These are phyloP conservation scores for Euptelea pleiosperma DNA, from an alignment of 164 flowering plant genomes.

Conservation along the genomic window DNA sequence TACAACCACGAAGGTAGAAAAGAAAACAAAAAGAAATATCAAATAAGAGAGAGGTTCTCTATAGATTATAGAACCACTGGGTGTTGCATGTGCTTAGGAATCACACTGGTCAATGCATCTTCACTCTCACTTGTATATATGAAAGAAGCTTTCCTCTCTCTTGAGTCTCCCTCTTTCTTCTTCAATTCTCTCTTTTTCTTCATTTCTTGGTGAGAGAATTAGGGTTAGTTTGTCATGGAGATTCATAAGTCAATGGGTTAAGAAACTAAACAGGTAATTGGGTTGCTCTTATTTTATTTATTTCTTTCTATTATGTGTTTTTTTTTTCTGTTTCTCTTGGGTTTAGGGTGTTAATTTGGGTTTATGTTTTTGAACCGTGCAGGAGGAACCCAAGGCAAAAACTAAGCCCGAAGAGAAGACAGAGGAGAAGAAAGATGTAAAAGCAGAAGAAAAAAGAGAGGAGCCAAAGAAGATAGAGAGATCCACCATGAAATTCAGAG, in stretches of 20 bases:
- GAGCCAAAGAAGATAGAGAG: slow-evolving; percentile 53
- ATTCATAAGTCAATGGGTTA: slow-evolving; percentile 50
- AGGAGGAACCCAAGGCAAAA: slow-evolving; percentile 41
- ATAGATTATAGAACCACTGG: slow-evolving; percentile 28
- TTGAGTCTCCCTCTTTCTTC: slow-evolving; percentile 1
- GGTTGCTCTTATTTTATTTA: neutral
- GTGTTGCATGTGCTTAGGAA: slow-evolving; percentile 58
- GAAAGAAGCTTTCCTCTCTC: too few species aligned
- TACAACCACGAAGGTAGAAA: slow-evolving; percentile 21
- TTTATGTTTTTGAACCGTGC: neutral
- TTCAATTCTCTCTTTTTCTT: slow-evolving; percentile 14
- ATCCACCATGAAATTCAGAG: slow-evolving; percentile 63
- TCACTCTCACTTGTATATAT: slow-evolving; percentile 7
- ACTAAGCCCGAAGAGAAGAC: slow-evolving; percentile 40
- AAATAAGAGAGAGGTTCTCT: slow-evolving; percentile 16
- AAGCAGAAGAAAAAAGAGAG: too few species aligned
- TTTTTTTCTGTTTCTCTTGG: neutral
- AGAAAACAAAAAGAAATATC: slow-evolving; percentile 24
- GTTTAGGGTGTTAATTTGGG: too few species aligned
- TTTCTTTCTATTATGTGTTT: too few species aligned
- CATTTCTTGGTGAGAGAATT: slow-evolving; percentile 10
- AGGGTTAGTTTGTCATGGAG: neutral
- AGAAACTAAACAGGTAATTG: slow-evolving; percentile 52
- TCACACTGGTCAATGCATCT: slow-evolving; percentile 25
- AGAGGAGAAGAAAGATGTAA: too few species aligned